phyloP scores from a whole-genome alignment of 805 yeast species.

The Zygoascus biomembranicola region DNA sequence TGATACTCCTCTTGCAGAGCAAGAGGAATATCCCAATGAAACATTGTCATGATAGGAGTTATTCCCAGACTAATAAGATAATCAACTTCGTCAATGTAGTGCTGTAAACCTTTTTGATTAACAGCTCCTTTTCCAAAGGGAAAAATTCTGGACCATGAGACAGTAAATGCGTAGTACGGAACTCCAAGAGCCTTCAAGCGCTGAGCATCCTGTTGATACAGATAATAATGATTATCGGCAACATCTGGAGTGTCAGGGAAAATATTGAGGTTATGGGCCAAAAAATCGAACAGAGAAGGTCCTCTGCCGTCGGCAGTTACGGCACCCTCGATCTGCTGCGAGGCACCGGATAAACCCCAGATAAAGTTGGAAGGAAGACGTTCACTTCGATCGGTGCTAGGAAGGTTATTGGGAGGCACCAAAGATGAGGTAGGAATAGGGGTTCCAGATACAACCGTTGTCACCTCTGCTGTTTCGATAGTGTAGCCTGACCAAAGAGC shows the following conservation, averaged over 20 bases:
- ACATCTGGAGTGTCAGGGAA: slow-evolving; percentile 15
- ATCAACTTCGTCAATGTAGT: slow-evolving; percentile 25
- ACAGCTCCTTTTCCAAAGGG: slow-evolving; percentile 24
- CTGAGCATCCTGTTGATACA: slow-evolving; percentile 29
- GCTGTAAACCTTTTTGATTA: slow-evolving; percentile 24
- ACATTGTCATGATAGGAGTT: slow-evolving; percentile 27
- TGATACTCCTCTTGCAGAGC: slow-evolving; percentile 18
- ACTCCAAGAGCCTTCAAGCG: slow-evolving; percentile 28
- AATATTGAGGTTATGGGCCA: slow-evolving; percentile 13
- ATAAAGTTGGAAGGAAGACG: slow-evolving; percentile 8
- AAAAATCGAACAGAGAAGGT: slow-evolving; percentile 25
- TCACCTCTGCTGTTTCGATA: slow-evolving; percentile 6
- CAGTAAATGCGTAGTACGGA: slow-evolving; percentile 26
- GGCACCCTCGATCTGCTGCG: slow-evolving; percentile 32
- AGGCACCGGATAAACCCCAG: slow-evolving; percentile 29
- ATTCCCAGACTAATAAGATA: slow-evolving; percentile 20
- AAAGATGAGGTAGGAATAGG: slow-evolving; percentile 5
- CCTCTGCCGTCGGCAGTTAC: slow-evolving; percentile 28
- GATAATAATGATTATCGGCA: slow-evolving; percentile 28
- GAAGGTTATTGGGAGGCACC: slow-evolving; percentile 5
- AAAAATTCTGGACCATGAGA: slow-evolving; percentile 30
- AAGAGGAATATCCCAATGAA: slow-evolving; percentile 29
- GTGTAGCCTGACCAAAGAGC: slow-evolving; percentile 11
- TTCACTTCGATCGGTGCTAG: neutral
- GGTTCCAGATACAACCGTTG: slow-evolving; percentile 7